Base-by-base conservation (phyloP, 225 moss, liverwort and hornwort species). In the Takakia lepidozioides region DNA sequence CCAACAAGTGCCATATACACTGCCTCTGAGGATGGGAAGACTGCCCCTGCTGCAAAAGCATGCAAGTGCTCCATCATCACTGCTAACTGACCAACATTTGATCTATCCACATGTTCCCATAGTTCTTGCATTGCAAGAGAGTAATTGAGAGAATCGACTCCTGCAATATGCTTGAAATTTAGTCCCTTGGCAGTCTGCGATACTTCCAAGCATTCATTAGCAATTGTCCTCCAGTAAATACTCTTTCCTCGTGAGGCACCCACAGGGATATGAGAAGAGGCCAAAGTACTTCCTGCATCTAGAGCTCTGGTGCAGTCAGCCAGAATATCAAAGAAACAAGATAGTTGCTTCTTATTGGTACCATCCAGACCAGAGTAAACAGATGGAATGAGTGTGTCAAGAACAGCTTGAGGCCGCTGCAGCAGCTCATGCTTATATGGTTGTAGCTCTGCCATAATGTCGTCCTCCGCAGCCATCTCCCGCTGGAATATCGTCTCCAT, bases 131-230 rank as follows among this genome's bases (percentile, higher is more conserved):
- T 49, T n/a, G 62, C 72, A 38, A 43, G 54, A 57, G 62, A 50
- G 43, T 58, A 29, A 54, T 63, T 29, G 16, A 73, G 35, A 55
- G 57, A 48, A 21, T 57, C 54, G 37, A 73, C 26, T 17, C 63
- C 72, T 38, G 40, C 57, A 67, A 73, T 62, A 25, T 32, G 62
- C 49, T 67, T 73, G 32, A 73, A 73, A 40, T 73, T 52, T 29
- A 73, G 54, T 35, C 45, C 24, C 37, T 50, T 52, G 35, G 58
- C 58, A 35, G 32, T 18, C 34, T 52, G 47, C 26, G 62, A 57
- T 44, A 66, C 44, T 32, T 49, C 52, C 1, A 67, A 46, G 48
- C 56, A 58, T 58, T 63, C 58, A 32, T 29, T 51, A 18, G 67
- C 67, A 54, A 59, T 48, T 48, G 28, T 53, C 50, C 43, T 63